phyloP scores from a whole-genome alignment of 345 rosid genomes.

The Salix purpurea region DNA sequence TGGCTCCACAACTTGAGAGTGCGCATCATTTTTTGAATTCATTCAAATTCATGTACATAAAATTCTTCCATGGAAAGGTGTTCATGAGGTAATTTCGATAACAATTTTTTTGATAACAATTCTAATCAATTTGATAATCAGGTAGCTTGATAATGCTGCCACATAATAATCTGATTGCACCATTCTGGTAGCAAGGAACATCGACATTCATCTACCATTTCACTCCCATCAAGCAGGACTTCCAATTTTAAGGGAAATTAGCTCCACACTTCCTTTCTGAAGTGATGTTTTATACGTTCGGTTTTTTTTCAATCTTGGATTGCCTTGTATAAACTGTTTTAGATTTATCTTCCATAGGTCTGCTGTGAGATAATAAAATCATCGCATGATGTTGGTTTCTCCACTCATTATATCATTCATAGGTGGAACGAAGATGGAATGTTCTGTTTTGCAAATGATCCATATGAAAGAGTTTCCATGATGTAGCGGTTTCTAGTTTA shows the following conservation, averaged over 20 bases:
- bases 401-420: background rate
- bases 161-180: constrained; percentile 6
- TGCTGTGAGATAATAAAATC: background rate
- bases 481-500: background rate
- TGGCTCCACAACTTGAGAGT: background rate
- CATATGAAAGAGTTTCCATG: background rate
- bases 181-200: background rate
- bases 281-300: background rate
- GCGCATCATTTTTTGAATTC: background rate
- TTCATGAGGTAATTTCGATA: background rate
- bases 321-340: background rate
- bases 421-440: background rate
- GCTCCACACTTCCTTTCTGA: background rate
- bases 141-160: background rate
- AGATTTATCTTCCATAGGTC: background rate
- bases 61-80: background rate
- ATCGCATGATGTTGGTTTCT: background rate
- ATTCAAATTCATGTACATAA: background rate
- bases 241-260: background rate
- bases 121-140: no score
- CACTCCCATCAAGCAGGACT: background rate
- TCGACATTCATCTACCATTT: background rate
- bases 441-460: background rate
- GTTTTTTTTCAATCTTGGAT: background rate
- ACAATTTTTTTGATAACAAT: no score